These are phyloP conservation scores for Aquilaria sinensis DNA, from an alignment of 345 rosid species.

Conservation along the genomic window DNA sequence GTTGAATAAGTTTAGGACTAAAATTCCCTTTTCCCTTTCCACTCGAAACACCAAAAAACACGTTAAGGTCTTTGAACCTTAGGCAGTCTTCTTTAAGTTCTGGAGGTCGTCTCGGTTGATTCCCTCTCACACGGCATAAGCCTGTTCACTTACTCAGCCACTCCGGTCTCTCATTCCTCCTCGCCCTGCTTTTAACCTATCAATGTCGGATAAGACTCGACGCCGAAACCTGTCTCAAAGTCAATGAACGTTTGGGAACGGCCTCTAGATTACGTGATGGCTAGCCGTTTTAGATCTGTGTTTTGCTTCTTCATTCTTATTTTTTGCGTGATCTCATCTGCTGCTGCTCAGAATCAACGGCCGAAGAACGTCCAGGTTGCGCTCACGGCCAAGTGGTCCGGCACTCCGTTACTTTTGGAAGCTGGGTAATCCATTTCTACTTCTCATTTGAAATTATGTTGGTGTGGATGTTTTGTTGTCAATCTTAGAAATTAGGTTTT, in stretches of 20 bases:
- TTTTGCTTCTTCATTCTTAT: conserved; percentile 31
- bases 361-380: conserved; percentile 92
- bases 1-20: too few species aligned
- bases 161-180: not conserved
- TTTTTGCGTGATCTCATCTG: conserved; percentile 26
- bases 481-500: too few species aligned
- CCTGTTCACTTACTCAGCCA: too few species aligned
- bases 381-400: conserved; percentile 85
- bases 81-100: too few species aligned
- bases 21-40: too few species aligned
- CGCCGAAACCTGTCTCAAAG: not conserved
- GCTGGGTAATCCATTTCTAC: conserved; percentile 55
- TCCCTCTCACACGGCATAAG: too few species aligned
- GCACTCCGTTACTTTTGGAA: conserved; percentile 92
- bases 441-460: not conserved
- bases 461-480: too few species aligned
- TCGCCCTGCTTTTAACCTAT: not conserved
- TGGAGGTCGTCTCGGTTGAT: too few species aligned
- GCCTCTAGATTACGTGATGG: conserved; percentile 21
- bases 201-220: conserved; percentile 19
- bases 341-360: conserved; percentile 47
- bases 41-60: too few species aligned
- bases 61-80: too few species aligned
- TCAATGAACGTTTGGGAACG: not conserved
- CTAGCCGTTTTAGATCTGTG: conserved; percentile 50